Evolutionary conservation across 257 asterid species (phyloP), one percentile per base, ranked within the genome.

Genomic region (Ehretia macrophylla): DNA sequence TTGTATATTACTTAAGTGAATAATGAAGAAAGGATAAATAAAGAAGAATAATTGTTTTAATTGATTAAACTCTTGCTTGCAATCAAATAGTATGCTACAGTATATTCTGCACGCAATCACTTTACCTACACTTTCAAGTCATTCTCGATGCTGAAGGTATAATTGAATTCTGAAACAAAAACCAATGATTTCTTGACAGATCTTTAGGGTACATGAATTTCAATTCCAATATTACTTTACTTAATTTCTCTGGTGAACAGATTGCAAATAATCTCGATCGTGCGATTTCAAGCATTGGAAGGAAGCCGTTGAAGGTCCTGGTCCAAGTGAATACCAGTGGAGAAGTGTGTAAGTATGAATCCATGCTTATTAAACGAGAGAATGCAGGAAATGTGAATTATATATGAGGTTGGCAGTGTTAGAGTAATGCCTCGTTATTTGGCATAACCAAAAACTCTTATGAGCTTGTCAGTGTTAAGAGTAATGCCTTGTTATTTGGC

Each of bases 291-390:
- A 82, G 65, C 56, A 64, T 86, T 55, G 87, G 89, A 56, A 79
- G 94, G 73, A 81, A 63, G 54, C 95, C 92, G 60, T 62, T 89
- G 73, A 86, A 80, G 75, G 86, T 89, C 53, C 65, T 89, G 82
- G 87, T 89, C 62, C 97, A 89, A 71, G 97, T 86, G 67, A 89
- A 89, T 78, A 82, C 97, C 56, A 86, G 95, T 9, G 95, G 97
- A 72, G 97, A 89, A 81, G 83, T 47, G 73, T 89, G 97, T 89
- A 77, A 79, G 97, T 82, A 64, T 57, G 37, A 39, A 39, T 32
- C 10, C 64, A 40, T n/a, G 19, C 58, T 19, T 54, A 45, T 39
- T 4, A 37, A 20, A 8, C 14, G 22, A 32, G n/a, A 37, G 13
- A 51, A 8, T 21, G 48, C 60, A 58, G 22, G 68, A 49, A 59